Conservation (phyloP, 441 rosid species). For the Gossypium schwendimanii region DNA sequence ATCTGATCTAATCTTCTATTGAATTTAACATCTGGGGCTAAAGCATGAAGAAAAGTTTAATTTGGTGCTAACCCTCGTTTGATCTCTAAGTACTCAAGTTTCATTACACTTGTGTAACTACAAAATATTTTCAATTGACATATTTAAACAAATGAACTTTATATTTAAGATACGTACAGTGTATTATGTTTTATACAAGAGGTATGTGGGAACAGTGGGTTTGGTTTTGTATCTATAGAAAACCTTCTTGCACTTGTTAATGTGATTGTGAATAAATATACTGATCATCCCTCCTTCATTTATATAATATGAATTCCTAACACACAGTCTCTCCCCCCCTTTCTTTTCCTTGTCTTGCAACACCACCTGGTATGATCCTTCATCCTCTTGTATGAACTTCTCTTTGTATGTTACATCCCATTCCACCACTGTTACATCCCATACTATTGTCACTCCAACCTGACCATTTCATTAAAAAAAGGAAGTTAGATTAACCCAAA, state of each 20-base stretch:
- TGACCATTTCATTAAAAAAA: slow-evolving; percentile 1
- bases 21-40: not conserved
- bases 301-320: slow-evolving; percentile 45
- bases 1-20: not conserved
- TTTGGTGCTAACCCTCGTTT: not conserved
- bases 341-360: slow-evolving; percentile 28
- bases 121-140: not conserved
- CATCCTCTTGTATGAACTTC: slow-evolving; percentile 55
- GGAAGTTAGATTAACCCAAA: not conserved
- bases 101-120: not conserved
- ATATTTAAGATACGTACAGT: not conserved
- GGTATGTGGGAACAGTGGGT: slow-evolving; percentile 31
- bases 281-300: slow-evolving; percentile 50
- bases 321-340: slow-evolving; percentile 18
- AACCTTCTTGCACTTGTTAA: slow-evolving; percentile 34
- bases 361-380: slow-evolving; percentile 45
- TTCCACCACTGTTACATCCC: slow-evolving; percentile 53
- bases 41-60: not conserved
- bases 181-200: not conserved
- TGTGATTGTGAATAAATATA: slow-evolving; percentile 33
- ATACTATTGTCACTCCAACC: slow-evolving; percentile 38
- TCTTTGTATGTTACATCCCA: slow-evolving; percentile 47
- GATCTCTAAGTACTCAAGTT: not conserved
- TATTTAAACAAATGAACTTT: not conserved
- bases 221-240: slow-evolving; percentile 39